Evolutionary conservation across 352 stramenopile genomes (phyloP), one percentile per base, ranked within the genome.

Genomic region (Pythium insidiosum): DNA sequence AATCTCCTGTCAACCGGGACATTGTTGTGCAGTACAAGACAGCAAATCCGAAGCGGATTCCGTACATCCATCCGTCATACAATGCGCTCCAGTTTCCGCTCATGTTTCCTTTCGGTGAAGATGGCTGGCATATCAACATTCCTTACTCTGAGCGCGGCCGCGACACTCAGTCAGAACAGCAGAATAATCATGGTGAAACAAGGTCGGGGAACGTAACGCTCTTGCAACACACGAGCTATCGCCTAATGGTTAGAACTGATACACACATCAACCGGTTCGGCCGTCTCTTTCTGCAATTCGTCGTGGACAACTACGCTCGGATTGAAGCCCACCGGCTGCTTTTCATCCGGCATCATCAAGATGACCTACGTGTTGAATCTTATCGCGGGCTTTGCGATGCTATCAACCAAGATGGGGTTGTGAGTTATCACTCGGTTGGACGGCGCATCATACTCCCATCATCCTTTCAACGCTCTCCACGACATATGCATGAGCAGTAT

Each of bases 401-500:
- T 16, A 12, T 36, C 5, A 16, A 36, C 12, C 12, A 12, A 36
- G 30, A 36, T 20, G 30, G 30, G 5, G 30, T 16, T 36, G 30
- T 36, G n/a, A 6, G 12, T 12, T 36, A 36, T 15, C 6, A 12
- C n/a, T n/a, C 5, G 6, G 30, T 36, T 15, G n/a, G n/a, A n/a
- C n/a, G n/a, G n/a, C n/a, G n/a, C n/a, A n/a, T n/a, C n/a, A n/a
- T n/a, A n/a, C n/a, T n/a, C n/a, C n/a, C n/a, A n/a, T n/a, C n/a
- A n/a, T n/a, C n/a, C n/a, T n/a, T n/a, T n/a, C n/a, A n/a, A n/a
- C n/a, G n/a, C n/a, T n/a, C n/a, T n/a, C n/a, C n/a, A n/a, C n/a
- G n/a, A n/a, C n/a, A n/a, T n/a, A 36, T 40, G 35, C 35, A 40
- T 3, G 20, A 61, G 34, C 47, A 30, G 29, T 63, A 47, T 21